Evolutionary conservation across 2,329 filamentous ascomycete genomes (phyloP), one percentile per base, ranked within the genome.

Genomic region (Aspergillus floridensis): DNA sequence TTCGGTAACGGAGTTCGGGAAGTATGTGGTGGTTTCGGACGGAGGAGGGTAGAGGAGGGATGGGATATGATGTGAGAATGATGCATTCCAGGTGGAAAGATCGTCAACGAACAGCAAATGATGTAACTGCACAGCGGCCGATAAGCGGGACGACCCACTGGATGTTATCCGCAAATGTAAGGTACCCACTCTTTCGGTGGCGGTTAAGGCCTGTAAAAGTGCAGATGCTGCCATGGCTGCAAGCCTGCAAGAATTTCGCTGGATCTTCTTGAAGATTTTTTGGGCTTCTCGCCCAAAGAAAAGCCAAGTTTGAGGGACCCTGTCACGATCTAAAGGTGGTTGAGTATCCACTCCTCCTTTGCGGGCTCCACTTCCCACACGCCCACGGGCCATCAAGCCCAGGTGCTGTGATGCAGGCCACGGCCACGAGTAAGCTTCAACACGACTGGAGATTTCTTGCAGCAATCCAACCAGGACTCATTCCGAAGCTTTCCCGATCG

Each of bases 371-470:
- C 48, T 49, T 24, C 19, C 41, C 53, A 55, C 26, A 32, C 53
- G 47, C n/a, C 41, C 41, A 16, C 24, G 41, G 24, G 21, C 12
- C 38, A 19, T 35, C 26, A 41, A 16, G 29, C 53, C 47, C 44
- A 46, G 41, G 29, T 12, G 38, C 53, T 55, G 53, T 55, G 53
- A 55, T 55, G 53, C 53, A 55, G 53, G 41, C 53, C 53, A 55
- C 53, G 53, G 53, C 53, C 53, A 21, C 53, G 53, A 46, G 53
- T 55, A 55, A 46, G 53, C 53, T 55, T 55, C 38, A 55, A 55
- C 53, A 55, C 53, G 53, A 47, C 41, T 55, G 53, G 53, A 46
- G 53, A 55, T 38, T 26, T 44, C 29, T 24, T 47, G 41, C 53
- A 55, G 44, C 44, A 35, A 44, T 24, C 53, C 53, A 55, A 55